phyloP scores from a whole-genome alignment of 2,329 filamentous ascomycete genomes.

The Alternaria hordeiaustralica region DNA sequence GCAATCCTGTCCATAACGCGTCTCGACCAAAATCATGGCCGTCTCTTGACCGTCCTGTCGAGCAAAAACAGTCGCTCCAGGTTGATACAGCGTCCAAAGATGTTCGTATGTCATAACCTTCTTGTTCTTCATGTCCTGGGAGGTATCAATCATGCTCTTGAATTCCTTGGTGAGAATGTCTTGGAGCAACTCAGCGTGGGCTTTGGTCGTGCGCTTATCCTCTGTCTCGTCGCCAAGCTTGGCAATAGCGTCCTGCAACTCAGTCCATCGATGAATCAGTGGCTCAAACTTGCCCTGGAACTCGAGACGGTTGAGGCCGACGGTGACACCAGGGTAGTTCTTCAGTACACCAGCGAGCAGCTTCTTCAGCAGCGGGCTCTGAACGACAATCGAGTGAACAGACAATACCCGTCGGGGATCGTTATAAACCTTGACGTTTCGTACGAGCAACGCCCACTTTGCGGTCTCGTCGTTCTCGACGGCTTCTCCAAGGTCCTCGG shows the following conservation, averaged over 20 bases:
- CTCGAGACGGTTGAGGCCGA: constrained; percentile 66
- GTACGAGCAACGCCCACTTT: constrained; percentile 59
- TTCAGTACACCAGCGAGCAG: constrained; percentile 63
- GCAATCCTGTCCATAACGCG: constrained; percentile 41
- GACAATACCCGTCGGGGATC: constrained; percentile 66
- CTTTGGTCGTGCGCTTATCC: constrained; percentile 39
- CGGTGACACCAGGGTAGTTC: constrained; percentile 67
- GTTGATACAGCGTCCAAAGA: constrained; percentile 55
- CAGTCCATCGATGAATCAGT: constrained; percentile 70
- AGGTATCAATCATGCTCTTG: constrained; percentile 49
- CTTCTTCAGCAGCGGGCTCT: constrained; percentile 67
- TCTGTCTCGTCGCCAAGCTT: constrained; percentile 36
- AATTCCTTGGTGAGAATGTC: constrained; percentile 51
- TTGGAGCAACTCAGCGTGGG: constrained; percentile 50
- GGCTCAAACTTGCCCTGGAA: constrained; percentile 68
- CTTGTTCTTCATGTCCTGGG: constrained; percentile 50
- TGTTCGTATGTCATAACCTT: constrained; percentile 52
- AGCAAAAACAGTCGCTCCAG: constrained; percentile 37
- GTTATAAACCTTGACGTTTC: constrained; percentile 52
- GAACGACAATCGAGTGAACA: constrained; percentile 69
- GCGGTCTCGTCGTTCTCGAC: constrained; percentile 68
- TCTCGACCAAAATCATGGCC: constrained; percentile 37
- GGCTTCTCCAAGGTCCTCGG: constrained; percentile 38
- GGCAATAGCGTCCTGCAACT: constrained; percentile 41
- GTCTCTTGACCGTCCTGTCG: constrained; percentile 49